These are phyloP conservation scores for Anacardium occidentale DNA, from an alignment of 345 rosid genomes.

Conservation along the genomic window DNA sequence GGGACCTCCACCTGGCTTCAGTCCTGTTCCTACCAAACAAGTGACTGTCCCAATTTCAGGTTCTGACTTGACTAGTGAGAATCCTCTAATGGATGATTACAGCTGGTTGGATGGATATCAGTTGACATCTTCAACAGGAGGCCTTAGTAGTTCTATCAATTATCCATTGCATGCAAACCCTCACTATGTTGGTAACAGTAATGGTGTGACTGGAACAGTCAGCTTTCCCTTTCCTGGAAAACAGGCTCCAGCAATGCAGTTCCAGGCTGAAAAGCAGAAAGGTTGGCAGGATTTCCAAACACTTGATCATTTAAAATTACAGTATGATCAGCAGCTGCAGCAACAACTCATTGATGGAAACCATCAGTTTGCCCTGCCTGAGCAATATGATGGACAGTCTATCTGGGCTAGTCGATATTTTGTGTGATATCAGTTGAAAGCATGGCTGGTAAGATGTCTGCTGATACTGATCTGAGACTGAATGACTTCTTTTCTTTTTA, in stretches of 20 bases:
- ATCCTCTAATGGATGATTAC: conserved; percentile 69
- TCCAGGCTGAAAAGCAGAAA: conserved; percentile 46
- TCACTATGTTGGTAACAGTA: conserved; percentile 44
- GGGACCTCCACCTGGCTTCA: conserved; percentile 98
- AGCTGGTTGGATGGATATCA: conserved; percentile 98
- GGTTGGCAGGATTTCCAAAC: conserved; percentile 53
- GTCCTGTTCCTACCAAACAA: conserved; percentile 60
- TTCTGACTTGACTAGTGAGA: conserved; percentile 33
- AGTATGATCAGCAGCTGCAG: conserved; percentile 48
- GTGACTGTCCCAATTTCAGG: conserved; percentile 42
- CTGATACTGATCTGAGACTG: conserved; percentile 9
- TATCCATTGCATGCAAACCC: conserved; percentile 44
- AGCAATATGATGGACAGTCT: conserved; percentile 80
- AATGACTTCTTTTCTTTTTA: neutral
- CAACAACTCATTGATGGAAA: conserved; percentile 45
- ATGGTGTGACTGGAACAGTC: conserved; percentile 50
- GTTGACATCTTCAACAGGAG: conserved; percentile 51
- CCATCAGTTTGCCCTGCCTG: conserved; percentile 59
- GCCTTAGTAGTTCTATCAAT: conserved; percentile 43
- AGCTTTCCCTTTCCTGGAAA: conserved; percentile 90
- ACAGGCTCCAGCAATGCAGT: conserved; percentile 53
- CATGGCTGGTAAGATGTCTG: conserved; percentile 43
- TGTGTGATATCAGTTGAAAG: conserved; percentile 69
- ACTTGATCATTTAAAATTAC: conserved; percentile 43
- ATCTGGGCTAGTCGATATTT: conserved; percentile 68